Evolutionary conservation across 23 red algal species (phyloP), one percentile per base, ranked within the genome.

Genomic region (Gracilaria caudata): DNA sequence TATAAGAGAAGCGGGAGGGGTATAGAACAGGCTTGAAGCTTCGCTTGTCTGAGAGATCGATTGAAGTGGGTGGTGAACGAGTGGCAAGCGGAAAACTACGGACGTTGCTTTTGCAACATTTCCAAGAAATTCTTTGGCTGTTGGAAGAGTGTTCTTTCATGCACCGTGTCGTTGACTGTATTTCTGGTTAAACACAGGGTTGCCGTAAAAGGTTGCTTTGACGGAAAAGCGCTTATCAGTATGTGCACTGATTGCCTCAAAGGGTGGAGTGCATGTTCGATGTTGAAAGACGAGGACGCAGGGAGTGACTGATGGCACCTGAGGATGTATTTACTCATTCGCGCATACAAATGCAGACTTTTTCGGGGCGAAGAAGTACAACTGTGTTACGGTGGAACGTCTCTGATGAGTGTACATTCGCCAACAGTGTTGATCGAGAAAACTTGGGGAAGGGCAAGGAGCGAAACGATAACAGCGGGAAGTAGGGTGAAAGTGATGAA

Each of bases 121-220:
- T 66, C 30, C 61, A 2, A 19, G 61, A 66, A 66, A 66, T 66
- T 66, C 61, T 66, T 66, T 66, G 29, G 26, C 61, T 29, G 61
- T 66, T 66, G 61, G 61, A 66, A 66, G 61, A 66, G 61, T 35
- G 61, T 66, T 33, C 61, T 9, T 30, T 66, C 8, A 66, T 66
- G 61, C 61, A 35, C 61, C 61, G 61, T 66, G 61, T 17, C 61
- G 61, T 9, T 66, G 61, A 29, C 23, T 66, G 61, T 35, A 66
- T 66, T 66, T 66, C 32, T 36, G 61, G 29, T 35, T 35, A 66
- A 66, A 66, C 26, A 37, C 61, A 19, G 61, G 57, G 24, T 4
- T 66, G 12, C 8, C 14, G 30, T 7, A 7, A 2, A 12, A 66
- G 28, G 29, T 33, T 28, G 58, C 24, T 63, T 63, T 32, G 54